Conservation (phyloP, 345 rosid species). For the Pistacia integerrima region DNA sequence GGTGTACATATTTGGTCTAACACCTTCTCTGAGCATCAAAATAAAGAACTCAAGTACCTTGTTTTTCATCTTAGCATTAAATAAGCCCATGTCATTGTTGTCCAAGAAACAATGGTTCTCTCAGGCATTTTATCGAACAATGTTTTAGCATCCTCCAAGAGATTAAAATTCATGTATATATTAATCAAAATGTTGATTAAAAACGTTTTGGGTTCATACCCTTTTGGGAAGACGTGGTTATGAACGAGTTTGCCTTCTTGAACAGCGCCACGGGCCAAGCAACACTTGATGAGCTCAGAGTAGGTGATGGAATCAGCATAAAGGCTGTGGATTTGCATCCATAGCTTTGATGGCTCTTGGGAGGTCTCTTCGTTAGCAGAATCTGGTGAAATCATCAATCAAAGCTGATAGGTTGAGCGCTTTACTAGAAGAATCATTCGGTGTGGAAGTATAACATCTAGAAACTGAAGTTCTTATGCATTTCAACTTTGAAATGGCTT, state of each 20-base stretch:
- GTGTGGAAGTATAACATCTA: constrained; percentile 20
- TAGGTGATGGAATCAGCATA: constrained; percentile 55
- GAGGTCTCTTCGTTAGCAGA: constrained; percentile 56
- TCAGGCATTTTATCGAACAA: constrained; percentile 41
- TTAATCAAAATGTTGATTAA: constrained; percentile 46
- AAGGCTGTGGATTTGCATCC: constrained; percentile 46
- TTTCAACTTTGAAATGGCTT: not conserved
- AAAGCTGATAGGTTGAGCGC: constrained; percentile 24
- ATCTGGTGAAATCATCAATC: constrained; percentile 49
- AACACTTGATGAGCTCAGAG: constrained; percentile 61
- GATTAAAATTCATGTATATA: constrained; percentile 56
- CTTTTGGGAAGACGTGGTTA: constrained; percentile 48
- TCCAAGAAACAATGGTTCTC: constrained; percentile 60
- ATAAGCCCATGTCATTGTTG: constrained; percentile 69
- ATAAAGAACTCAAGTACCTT: constrained; percentile 42
- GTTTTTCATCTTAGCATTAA: constrained; percentile 22
- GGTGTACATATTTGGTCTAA: too few species aligned
- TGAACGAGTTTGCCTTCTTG: constrained; percentile 48
- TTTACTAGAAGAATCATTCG: not conserved
- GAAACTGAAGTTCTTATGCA: not conserved
- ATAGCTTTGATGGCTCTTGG: constrained; percentile 57
- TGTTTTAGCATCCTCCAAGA: constrained; percentile 41
- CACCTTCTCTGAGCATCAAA: constrained; percentile 48
- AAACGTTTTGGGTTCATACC: constrained; percentile 49
- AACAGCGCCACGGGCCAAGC: constrained; percentile 48